These are phyloP conservation scores for Davidsoniella virescens DNA, from an alignment of 2,329 filamentous ascomycete species.

Conservation along the genomic window DNA sequence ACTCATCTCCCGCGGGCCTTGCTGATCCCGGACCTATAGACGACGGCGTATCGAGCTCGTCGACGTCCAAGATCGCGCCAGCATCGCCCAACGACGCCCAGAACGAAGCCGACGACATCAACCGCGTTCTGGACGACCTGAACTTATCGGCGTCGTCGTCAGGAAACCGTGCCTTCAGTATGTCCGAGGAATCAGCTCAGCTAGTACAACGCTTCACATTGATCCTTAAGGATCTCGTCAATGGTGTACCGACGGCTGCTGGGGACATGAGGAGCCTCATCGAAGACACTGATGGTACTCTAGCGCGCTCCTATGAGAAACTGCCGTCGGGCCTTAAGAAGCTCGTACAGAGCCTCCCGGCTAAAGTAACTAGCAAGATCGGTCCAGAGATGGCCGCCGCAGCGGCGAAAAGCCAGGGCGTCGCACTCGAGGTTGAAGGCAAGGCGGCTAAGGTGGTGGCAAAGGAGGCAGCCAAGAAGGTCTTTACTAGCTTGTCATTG, in stretches of 20 bases:
- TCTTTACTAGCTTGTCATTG: constrained; percentile 54
- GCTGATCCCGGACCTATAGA: constrained; percentile 15
- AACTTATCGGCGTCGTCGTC: constrained; percentile 64
- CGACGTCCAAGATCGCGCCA: constrained; percentile 14
- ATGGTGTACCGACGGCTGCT: constrained; percentile 86
- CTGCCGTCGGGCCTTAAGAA: constrained; percentile 71
- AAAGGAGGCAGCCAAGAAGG: constrained; percentile 47
- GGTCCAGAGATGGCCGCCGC: constrained; percentile 71
- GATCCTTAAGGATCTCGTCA: constrained; percentile 80
- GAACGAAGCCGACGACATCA: constrained; percentile 53
- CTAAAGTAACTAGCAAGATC: constrained; percentile 59
- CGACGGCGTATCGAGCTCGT: constrained; percentile 15
- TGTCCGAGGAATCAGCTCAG: constrained; percentile 71
- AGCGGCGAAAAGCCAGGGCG: constrained; percentile 57
- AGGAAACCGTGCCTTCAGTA: constrained; percentile 59
- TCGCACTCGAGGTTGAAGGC: constrained; percentile 31
- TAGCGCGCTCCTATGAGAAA: constrained; percentile 44
- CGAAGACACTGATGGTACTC: constrained; percentile 43
- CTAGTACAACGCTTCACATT: constrained; percentile 72
- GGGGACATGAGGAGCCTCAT: constrained; percentile 57
- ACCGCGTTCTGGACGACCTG: constrained; percentile 63
- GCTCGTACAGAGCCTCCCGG: constrained; percentile 67
- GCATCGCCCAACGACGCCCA: constrained; percentile 28
- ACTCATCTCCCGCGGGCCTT: not conserved
- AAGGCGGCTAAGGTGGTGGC: constrained; percentile 33